phyloP scores from a whole-genome alignment of 2,329 filamentous ascomycete genomes.

The Ophiosphaerella korrae region DNA sequence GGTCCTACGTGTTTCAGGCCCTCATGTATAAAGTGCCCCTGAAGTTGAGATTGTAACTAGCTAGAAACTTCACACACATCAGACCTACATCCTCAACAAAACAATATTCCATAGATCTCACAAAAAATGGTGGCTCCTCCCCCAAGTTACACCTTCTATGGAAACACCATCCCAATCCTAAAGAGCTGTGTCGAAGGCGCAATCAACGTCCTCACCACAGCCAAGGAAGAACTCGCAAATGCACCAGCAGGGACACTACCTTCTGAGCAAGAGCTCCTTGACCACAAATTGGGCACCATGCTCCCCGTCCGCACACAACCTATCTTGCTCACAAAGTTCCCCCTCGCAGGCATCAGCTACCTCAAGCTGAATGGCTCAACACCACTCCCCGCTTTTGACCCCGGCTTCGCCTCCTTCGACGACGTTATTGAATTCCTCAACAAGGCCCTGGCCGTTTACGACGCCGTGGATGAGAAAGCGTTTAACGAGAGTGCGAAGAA shows the following conservation, averaged over 20 bases:
- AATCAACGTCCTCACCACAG: constrained; percentile 20
- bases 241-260: constrained; percentile 8
- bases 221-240: constrained; percentile 20
- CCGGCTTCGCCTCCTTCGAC: constrained; percentile 18
- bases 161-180: constrained; percentile 19
- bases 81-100: too few relatives aligned
- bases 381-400: constrained; percentile 7
- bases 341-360: constrained; percentile 7
- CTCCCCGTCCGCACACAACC: constrained; percentile 27
- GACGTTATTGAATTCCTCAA: constrained; percentile 29
- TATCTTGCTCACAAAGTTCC: constrained; percentile 21
- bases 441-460: constrained; percentile 11
- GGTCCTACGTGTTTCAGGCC: too few relatives aligned
- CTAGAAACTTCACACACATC: too few relatives aligned
- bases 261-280: constrained; percentile 22
- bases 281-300: constrained; percentile 24
- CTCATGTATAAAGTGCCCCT: too few relatives aligned
- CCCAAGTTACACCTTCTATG: constrained; percentile 16
- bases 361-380: constrained; percentile 11
- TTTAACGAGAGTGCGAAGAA: constrained; percentile 25
- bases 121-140: not conserved
- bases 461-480: constrained; percentile 20
- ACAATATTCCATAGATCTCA: too few relatives aligned
- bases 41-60: too few relatives aligned
- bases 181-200: constrained; percentile 12